Evolutionary conservation across 495 filamentous ascomycete species (phyloP).

Genomic region (Bathelium albidoporum): DNA sequence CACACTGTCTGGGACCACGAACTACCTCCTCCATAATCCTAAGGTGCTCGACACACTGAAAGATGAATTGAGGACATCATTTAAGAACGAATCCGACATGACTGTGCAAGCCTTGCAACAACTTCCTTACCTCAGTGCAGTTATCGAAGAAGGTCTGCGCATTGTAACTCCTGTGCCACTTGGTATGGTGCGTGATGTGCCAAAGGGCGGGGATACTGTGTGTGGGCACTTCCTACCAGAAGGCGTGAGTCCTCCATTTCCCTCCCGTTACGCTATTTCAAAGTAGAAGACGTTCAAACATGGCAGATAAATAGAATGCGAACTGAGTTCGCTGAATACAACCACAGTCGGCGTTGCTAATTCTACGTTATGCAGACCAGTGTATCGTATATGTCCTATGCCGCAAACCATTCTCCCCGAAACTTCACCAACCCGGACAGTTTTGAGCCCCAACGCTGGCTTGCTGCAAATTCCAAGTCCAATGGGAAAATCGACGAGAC

Average conservation of each 20-base stretch:
- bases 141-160: constrained; percentile 9
- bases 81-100: constrained; percentile 42
- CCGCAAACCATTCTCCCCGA: constrained; percentile 10
- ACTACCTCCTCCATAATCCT: constrained; percentile 30
- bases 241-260: neutral
- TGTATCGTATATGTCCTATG: constrained; percentile 11
- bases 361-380: constrained; percentile 9
- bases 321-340: neutral
- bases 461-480: constrained; percentile 16
- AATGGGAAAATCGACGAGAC: no score
- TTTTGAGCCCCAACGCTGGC: constrained; percentile 44
- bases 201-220: constrained; percentile 1
- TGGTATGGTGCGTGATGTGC: constrained; percentile 1
- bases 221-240: constrained; percentile 3
- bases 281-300: no score
- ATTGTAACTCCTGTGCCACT: constrained; percentile 5
- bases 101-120: constrained; percentile 4
- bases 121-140: constrained; percentile 7
- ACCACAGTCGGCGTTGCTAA: no score
- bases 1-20: constrained; percentile 30
- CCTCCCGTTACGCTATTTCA: no score
- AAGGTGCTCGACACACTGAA: constrained; percentile 29
- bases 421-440: constrained; percentile 25
- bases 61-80: constrained; percentile 43
- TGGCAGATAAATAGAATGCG: no score